Percentiles rank a stretch among this genome's conserved stretches.
Evolutionary conservation across 140 eudicot genomes (phyloP).

Genomic region (Eryngium alpinum): DNA sequence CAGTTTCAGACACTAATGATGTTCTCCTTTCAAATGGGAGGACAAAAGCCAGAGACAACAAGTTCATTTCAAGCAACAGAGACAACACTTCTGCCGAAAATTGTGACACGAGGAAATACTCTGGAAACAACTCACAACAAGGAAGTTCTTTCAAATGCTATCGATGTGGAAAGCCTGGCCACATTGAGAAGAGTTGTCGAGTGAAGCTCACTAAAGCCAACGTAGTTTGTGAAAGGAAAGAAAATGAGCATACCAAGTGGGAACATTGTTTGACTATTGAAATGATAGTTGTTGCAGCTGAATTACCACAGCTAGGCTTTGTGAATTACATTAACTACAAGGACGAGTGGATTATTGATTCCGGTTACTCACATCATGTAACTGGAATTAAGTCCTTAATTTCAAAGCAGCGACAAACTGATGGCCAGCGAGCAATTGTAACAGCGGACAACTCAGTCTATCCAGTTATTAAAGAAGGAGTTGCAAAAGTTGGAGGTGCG

Average conservation of each 20-base stretch:
- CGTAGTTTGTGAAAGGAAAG: not conserved
- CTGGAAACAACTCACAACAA: no score
- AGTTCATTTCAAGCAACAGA: not conserved
- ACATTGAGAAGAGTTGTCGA: not conserved
- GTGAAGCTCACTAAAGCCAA: constrained; percentile 5
- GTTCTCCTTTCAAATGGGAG: constrained; percentile 1
- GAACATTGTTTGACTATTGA: constrained; percentile 6
- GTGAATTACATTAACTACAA: not conserved
- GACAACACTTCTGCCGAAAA: no score
- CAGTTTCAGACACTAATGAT: not conserved
- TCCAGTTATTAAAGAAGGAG: not conserved
- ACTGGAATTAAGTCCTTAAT: constrained; percentile 6
- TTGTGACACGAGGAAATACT: no score
- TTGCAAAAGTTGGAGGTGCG: not conserved
- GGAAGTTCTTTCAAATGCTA: not conserved
- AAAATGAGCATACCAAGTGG: constrained; percentile 2
- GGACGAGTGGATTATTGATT: constrained; percentile 13
- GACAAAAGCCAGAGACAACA: not conserved
- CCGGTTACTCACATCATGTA: constrained; percentile 22
- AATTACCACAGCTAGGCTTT: not conserved
- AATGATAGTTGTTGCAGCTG: not conserved
- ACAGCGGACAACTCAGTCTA: constrained; percentile 11
- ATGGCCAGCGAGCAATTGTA: constrained; percentile 5
- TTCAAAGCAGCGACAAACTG: not conserved
- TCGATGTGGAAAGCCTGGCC: not conserved